Evolutionary conservation across 2,329 filamentous ascomycete genomes (phyloP).

Genomic region (Aureobasidium sp.): DNA sequence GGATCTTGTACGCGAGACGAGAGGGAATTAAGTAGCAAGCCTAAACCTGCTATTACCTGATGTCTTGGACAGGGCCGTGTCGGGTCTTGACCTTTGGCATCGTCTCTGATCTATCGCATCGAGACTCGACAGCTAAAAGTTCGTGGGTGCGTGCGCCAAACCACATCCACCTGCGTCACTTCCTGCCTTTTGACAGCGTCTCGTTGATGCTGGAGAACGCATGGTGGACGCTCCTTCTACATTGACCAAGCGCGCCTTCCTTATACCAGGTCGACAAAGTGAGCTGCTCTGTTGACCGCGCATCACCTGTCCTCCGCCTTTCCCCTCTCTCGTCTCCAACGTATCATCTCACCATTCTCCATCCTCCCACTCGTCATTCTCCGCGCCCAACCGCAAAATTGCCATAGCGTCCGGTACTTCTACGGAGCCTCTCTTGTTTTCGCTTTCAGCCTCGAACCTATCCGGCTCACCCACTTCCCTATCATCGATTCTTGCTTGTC

Average conservation of each 20-base stretch:
- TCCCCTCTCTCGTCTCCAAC: neutral
- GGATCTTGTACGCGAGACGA: neutral
- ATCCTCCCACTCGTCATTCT: conserved; percentile 5
- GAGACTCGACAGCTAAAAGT: neutral
- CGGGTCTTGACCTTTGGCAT: neutral
- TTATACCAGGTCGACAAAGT: neutral
- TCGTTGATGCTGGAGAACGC: neutral
- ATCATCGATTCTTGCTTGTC: neutral
- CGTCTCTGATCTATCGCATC: neutral
- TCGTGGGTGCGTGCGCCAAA: neutral
- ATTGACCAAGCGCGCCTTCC: neutral
- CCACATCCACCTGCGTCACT: neutral
- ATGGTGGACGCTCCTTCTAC: neutral
- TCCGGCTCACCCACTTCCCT: neutral
- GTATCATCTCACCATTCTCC: conserved; percentile 6
- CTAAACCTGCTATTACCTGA: neutral
- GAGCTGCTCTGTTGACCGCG: neutral
- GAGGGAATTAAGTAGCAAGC: neutral
- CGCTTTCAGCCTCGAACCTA: neutral
- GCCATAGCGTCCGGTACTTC: conserved; percentile 9
- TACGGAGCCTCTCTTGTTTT: conserved; percentile 8
- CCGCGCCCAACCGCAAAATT: neutral
- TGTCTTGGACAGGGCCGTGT: neutral
- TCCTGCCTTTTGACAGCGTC: neutral
- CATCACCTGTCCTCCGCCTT: conserved; percentile 8